Base-by-base conservation (phyloP, 176 grass and related monocot species). In the Oryza rufipogon region DNA sequence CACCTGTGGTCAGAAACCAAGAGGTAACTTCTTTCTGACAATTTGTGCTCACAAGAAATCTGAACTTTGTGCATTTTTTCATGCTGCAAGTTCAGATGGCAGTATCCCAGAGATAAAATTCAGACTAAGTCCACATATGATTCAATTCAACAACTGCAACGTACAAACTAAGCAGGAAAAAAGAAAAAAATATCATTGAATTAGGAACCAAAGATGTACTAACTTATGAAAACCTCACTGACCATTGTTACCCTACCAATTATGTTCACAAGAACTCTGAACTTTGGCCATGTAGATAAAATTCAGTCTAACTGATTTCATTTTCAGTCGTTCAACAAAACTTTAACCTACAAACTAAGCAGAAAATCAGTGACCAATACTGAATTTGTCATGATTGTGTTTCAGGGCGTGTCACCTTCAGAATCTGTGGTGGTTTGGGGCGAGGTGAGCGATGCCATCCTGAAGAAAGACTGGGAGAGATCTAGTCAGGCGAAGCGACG, bases 401-500 rank as follows among this genome's bases (percentile, higher is more conserved):
- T 39, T 5, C 85, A 95, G 96, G 86, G 76, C 52, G 63, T 99
- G 81, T 66, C 73, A 15, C 22, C 58, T 0, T 89, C 81, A 0
- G 96, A 99, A 75, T 99, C 96, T 2, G 75, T 75, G 0, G 66
- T 87, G 34, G 86, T 96, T 11, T 99, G 96, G 96, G 82, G 88
- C 34, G 88, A 99, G 60, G 91, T 94, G 17, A 96, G 86, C 52
- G 66, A 86, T 12, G 87, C 89, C 3, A 86, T 99, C 14, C 65
- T 96, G 81, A 75, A 69, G 19, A 99, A 94, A 65, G 93, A 99
- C 12, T 99, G 96, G 96, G 91, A 87, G 49, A 92, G 34, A 75
- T 91, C 93, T 3, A 51, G 87, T 14, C 80, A 90, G 76, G 93
- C 84, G 72, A 99, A 99, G 86, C 75, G 85, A 6, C 73, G 19